Percentiles rank a stretch among this genome's conserved stretches.
Conservation (phyloP, 768 basidiomycete genomes). For the Boletellus sp. region DNA sequence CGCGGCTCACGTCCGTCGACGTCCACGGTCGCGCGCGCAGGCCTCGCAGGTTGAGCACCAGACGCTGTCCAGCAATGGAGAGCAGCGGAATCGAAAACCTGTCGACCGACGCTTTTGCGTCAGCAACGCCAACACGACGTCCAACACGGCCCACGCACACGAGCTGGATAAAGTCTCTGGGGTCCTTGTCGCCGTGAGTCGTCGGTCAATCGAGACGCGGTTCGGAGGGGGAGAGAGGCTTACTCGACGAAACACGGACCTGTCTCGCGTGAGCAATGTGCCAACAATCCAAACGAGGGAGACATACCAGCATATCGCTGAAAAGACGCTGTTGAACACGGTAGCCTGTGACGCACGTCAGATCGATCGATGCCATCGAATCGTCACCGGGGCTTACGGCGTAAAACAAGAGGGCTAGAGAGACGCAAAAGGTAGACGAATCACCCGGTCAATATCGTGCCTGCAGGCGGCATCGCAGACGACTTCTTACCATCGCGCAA, state of each 20-base stretch:
- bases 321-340: conserved; percentile 2
- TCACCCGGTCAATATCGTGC: background rate
- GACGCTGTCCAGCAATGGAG: conserved; percentile 16
- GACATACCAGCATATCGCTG: conserved; percentile 11
- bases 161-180: conserved; percentile 6
- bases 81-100: conserved; percentile 16
- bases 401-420: conserved; percentile 10
- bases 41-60: conserved; percentile 18
- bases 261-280: background rate
- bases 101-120: background rate
- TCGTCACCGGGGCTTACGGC: background rate
- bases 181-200: background rate
- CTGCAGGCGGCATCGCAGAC: background rate
- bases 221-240: background rate
- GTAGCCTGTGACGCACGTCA: conserved; percentile 2
- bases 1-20: conserved; percentile 2
- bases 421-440: background rate
- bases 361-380: background rate
- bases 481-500: conserved; percentile 6
- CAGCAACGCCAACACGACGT: background rate
- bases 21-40: conserved; percentile 3
- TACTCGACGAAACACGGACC: conserved; percentile 5
- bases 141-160: background rate
- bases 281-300: background rate
- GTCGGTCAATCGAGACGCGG: background rate